A percentile compares a stretch with the other conserved stretches of the same genome.
phyloP scores from a whole-genome alignment of 495 filamentous ascomycete species.

The Penicilliopsis zonata region DNA sequence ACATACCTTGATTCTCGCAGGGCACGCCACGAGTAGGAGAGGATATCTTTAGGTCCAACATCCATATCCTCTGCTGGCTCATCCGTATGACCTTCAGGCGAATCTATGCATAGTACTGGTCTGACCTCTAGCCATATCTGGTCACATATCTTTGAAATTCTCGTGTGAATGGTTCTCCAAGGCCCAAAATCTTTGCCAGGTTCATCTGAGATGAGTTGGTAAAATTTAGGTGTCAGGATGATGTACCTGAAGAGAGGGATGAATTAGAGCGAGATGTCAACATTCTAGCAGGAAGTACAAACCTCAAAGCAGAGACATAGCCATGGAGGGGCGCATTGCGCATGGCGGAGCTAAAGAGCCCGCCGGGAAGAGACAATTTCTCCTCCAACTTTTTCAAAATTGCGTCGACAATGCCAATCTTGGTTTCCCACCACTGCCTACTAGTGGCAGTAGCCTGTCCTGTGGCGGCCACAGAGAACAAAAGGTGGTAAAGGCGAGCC shows the following conservation, averaged over 20 bases:
- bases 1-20: slow-evolving; percentile 78
- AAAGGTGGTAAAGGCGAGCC: slow-evolving; percentile 46
- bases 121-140: slow-evolving; percentile 64
- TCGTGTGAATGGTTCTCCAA: slow-evolving; percentile 38
- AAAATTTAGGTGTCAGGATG: slow-evolving; percentile 24
- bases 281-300: slow-evolving; percentile 7
- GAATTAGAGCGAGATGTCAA: slow-evolving; percentile 6
- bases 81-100: slow-evolving; percentile 77
- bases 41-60: slow-evolving; percentile 64
- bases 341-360: slow-evolving; percentile 47
- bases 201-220: slow-evolving; percentile 15
- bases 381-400: slow-evolving; percentile 40
- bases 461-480: slow-evolving; percentile 29
- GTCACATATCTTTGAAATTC: slow-evolving; percentile 43
- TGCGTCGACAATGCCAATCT: slow-evolving; percentile 29
- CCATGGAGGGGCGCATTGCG: slow-evolving; percentile 59
- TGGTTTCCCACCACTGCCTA: slow-evolving; percentile 23
- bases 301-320: slow-evolving; percentile 53
- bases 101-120: slow-evolving; percentile 74
- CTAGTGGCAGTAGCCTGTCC: slow-evolving; percentile 1
- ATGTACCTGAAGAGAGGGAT: slow-evolving; percentile 31
- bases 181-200: slow-evolving; percentile 2
- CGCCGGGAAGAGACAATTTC: slow-evolving; percentile 42
- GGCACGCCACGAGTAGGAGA: slow-evolving; percentile 89
- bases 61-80: slow-evolving; percentile 58